Evolutionary conservation across 768 basidiomycete genomes (phyloP).

Genomic region (Clathrus columnatus): DNA sequence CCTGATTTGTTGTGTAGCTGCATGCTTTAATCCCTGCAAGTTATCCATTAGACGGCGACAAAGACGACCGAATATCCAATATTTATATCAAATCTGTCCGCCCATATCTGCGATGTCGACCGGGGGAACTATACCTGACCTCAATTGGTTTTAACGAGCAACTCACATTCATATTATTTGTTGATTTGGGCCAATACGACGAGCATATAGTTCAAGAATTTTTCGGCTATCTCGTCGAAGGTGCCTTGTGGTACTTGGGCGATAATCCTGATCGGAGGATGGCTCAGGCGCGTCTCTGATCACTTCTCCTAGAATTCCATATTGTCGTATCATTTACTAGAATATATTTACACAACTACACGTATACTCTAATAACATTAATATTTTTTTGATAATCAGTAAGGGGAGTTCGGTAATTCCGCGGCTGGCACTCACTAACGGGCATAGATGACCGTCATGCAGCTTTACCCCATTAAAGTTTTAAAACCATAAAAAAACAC

Average conservation of each 20-base stretch:
- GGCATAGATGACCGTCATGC: background rate
- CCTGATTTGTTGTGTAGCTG: background rate
- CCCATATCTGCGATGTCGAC: conserved; percentile 31
- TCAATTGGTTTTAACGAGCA: conserved; percentile 26
- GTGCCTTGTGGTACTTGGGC: conserved; percentile 25
- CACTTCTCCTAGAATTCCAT: background rate
- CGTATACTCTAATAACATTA: background rate
- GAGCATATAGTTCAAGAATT: conserved; percentile 35
- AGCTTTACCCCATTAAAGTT: background rate
- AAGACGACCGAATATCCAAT: background rate
- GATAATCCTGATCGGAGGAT: background rate
- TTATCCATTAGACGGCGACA: background rate
- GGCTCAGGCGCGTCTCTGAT: background rate
- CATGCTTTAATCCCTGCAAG: background rate
- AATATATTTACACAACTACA: background rate
- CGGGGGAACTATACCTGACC: conserved; percentile 41
- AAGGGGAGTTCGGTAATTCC: no score
- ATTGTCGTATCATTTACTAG: background rate
- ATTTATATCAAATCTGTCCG: conserved; percentile 12
- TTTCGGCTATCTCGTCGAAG: conserved; percentile 35
- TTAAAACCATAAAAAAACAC: no score
- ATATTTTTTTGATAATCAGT: no score
- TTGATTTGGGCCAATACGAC: conserved; percentile 41
- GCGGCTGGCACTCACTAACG: background rate
- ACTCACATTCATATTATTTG: conserved; percentile 27